Base-by-base conservation (phyloP, 805 yeast species). In the Zygoascus tannicola region DNA sequence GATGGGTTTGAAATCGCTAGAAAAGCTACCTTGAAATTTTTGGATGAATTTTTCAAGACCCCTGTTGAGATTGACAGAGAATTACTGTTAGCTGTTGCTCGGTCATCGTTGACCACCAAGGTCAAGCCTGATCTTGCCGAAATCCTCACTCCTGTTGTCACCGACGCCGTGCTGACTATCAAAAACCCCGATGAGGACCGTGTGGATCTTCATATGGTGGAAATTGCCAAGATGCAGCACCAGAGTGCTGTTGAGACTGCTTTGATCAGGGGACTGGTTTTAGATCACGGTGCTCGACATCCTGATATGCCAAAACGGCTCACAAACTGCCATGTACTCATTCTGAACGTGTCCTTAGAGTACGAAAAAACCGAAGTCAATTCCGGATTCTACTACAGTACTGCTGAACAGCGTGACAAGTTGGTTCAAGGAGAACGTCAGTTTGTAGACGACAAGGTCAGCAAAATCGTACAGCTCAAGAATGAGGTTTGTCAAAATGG, bases 241-340 rank as follows among this genome's bases (percentile, higher is more conserved):
- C 84, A 85, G 53, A 74, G 81, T 32, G 85, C 92, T 28, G 76
- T 80, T 49, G 92, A 88, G 44, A 88, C 97, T 16, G 72, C 74
- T 56, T 77, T 92, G 47, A 71, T 92, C 51, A 79, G 75, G 55
- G 98, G 98, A 38, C 74, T 92, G 54, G 98, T 92, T 32, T 73
- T 92, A 52, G 98, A 92, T 63, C 98, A 92, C 63, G 98, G 98
- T 53, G 97, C 96, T 15, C 78, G 98, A 63, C 98, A 92, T 70
- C 98, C 98, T 38, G 98, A 92, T 65, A 92, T 92, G 98, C 98
- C 98, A 47, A 83, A 80, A 52, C 68, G 79, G 44, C 81, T 92
- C 16, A 75, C 76, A 51, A 85, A 92, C 62, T 96, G 96, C 1
- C 70, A 76, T 57, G 79, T 92, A 28, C 73, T 92, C 59, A 92